Conservation (phyloP, 202 grass and related monocot species). For the Schoenoplectus tabernaemontani region DNA sequence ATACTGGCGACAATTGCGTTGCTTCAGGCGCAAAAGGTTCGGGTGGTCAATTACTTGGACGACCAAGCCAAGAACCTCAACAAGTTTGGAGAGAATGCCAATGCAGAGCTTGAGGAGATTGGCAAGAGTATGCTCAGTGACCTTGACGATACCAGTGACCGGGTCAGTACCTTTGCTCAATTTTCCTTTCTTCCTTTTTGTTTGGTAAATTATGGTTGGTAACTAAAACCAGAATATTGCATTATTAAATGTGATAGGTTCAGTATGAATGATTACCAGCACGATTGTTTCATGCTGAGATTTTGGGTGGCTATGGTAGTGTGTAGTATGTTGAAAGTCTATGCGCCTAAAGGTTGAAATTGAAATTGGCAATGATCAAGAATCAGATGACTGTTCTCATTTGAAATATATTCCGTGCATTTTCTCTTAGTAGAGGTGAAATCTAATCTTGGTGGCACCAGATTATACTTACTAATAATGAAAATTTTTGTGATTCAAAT, state of each 20-base stretch:
- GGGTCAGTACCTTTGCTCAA: constrained; percentile 37
- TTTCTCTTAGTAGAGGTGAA: neutral
- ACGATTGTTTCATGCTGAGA: neutral
- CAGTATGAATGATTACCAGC: neutral
- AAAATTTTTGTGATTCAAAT: neutral
- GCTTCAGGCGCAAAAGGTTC: constrained; percentile 80
- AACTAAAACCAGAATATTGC: neutral
- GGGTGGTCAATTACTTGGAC: constrained; percentile 65
- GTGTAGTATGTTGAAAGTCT: no score
- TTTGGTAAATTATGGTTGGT: neutral
- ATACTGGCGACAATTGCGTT: constrained; percentile 61
- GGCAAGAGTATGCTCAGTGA: constrained; percentile 77
- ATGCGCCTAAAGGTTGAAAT: no score
- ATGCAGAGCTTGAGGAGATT: constrained; percentile 63
- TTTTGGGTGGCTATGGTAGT: neutral
- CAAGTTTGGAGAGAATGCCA: constrained; percentile 72
- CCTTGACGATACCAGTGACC: constrained; percentile 52
- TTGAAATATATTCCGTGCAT: neutral
- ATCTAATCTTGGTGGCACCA: neutral
- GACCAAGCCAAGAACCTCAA: constrained; percentile 62
- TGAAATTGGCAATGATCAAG: neutral
- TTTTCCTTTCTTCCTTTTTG: neutral
- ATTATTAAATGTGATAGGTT: neutral
- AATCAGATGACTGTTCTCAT: neutral
- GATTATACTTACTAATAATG: neutral